A percentile compares a stretch with the other conserved stretches of the same genome.
phyloP scores from a whole-genome alignment of 2,329 filamentous ascomycete genomes.

The Colletotrichum sp. region DNA sequence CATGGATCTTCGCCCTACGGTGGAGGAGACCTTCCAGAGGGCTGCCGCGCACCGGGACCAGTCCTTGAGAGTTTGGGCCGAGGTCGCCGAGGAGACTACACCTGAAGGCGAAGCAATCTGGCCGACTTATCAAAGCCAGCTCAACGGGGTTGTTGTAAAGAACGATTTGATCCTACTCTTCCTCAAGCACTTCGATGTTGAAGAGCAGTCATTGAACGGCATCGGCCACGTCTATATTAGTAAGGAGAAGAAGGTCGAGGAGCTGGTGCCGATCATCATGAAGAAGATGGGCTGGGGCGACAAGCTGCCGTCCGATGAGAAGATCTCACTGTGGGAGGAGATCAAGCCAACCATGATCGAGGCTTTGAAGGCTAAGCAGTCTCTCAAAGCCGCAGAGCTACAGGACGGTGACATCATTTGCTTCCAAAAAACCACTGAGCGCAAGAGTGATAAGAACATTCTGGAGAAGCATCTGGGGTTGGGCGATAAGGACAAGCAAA shows the following conservation, averaged over 20 bases:
- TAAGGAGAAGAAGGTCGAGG: slow-evolving; percentile 85
- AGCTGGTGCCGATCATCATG: slow-evolving; percentile 78
- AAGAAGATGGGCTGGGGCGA: slow-evolving; percentile 87
- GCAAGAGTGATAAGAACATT: slow-evolving; percentile 44
- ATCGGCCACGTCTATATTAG: slow-evolving; percentile 86
- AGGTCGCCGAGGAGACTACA: slow-evolving; percentile 72
- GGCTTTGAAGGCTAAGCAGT: slow-evolving; percentile 87
- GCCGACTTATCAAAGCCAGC: slow-evolving; percentile 65
- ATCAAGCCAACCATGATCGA: slow-evolving; percentile 99
- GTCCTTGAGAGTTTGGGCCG: slow-evolving; percentile 85
- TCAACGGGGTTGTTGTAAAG: slow-evolving; percentile 61
- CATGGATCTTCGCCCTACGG: slow-evolving; percentile 74
- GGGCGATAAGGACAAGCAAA: slow-evolving; percentile 44
- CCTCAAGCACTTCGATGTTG: slow-evolving; percentile 88
- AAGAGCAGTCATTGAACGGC: slow-evolving; percentile 76
- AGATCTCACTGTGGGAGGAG: slow-evolving; percentile 84
- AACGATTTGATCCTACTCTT: slow-evolving; percentile 80
- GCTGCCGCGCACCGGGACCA: slow-evolving; percentile 67
- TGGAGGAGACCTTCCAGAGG: slow-evolving; percentile 70
- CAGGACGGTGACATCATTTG: slow-evolving; percentile 97
- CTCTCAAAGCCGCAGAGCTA: slow-evolving; percentile 88
- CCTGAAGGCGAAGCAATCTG: slow-evolving; percentile 74
- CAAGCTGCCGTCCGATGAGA: slow-evolving; percentile 68
- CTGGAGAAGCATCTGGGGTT: slow-evolving; percentile 42
- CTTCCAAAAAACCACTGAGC: slow-evolving; percentile 74